These are phyloP conservation scores for Kuraishia ogatae DNA, from an alignment of 805 yeast species.

Conservation along the genomic window DNA sequence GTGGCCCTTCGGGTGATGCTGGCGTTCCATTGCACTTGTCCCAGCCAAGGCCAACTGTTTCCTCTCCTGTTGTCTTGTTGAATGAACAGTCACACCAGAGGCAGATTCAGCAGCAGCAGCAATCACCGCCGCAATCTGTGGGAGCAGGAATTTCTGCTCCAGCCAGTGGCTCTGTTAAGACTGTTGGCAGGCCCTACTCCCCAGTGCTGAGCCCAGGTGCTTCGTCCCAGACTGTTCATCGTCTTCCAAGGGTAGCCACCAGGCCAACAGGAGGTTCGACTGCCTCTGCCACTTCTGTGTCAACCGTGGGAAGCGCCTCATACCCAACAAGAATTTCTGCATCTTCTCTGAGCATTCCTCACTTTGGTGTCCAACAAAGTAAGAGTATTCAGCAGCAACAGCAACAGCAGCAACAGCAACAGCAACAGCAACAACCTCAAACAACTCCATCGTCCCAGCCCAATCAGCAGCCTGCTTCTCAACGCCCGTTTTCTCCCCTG, in stretches of 20 bases:
- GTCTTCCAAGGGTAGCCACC: not conserved
- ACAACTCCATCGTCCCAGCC: constrained; percentile 5
- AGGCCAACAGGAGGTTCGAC: not conserved
- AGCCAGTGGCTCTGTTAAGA: too few species aligned
- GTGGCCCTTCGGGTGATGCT: not conserved
- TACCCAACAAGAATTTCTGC: not conserved
- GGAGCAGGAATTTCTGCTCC: too few species aligned
- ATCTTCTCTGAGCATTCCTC: not conserved
- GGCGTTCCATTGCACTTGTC: not conserved
- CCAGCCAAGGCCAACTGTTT: not conserved
- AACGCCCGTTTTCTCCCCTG: constrained; percentile 3
- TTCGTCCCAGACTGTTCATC: not conserved
- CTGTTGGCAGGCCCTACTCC: not conserved
- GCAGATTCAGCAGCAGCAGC: constrained; percentile 10
- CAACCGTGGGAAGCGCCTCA: not conserved
- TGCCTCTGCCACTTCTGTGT: not conserved
- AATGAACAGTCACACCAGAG: constrained; percentile 9
- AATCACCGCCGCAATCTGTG: constrained; percentile 4
- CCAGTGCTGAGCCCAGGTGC: not conserved
- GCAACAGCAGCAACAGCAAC: constrained; percentile 5
- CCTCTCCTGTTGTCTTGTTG: not conserved
- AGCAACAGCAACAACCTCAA: constrained; percentile 8
- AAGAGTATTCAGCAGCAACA: not conserved
- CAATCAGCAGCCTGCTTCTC: constrained; percentile 3
- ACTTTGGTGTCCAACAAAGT: not conserved